These are phyloP conservation scores for Eucalyptus marginata DNA, from an alignment of 345 rosid genomes.

Conservation along the genomic window DNA sequence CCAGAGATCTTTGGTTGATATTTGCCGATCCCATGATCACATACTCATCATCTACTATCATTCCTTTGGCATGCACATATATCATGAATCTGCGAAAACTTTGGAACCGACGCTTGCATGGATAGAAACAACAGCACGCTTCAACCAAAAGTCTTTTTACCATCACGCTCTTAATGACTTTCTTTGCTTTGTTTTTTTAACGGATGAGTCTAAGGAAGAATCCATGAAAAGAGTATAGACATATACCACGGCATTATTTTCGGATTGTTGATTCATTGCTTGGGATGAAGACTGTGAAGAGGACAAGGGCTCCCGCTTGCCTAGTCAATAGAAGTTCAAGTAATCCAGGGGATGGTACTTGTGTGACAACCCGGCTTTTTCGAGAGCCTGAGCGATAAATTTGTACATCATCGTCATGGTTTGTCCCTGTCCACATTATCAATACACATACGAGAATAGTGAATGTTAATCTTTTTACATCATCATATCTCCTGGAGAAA, in stretches of 20 bases:
- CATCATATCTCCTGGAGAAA: background rate
- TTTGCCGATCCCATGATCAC: constrained; percentile 61
- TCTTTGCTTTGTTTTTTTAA: background rate
- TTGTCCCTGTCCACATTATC: constrained; percentile 29
- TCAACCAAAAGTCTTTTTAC: background rate
- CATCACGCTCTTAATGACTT: background rate
- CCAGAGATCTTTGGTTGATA: constrained; percentile 69
- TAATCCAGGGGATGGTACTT: constrained; percentile 38
- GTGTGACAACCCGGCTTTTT: constrained; percentile 20
- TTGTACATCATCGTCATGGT: constrained; percentile 62
- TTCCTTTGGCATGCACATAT: constrained; percentile 67
- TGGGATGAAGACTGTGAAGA: background rate
- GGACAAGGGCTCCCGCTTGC: constrained; percentile 32
- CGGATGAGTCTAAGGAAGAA: background rate
- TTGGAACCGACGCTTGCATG: constrained; percentile 24
- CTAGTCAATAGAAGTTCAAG: constrained; percentile 59
- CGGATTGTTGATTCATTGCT: background rate
- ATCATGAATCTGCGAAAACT: constrained; percentile 48
- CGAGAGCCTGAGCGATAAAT: constrained; percentile 30
- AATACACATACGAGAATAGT: background rate
- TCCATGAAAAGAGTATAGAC: background rate
- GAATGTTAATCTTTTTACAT: background rate
- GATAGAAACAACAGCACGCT: background rate
- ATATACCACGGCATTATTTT: constrained; percentile 27
- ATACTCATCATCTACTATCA: constrained; percentile 69